Conservation (phyloP, 805 yeast genomes). For the Nematodospora valgi region DNA sequence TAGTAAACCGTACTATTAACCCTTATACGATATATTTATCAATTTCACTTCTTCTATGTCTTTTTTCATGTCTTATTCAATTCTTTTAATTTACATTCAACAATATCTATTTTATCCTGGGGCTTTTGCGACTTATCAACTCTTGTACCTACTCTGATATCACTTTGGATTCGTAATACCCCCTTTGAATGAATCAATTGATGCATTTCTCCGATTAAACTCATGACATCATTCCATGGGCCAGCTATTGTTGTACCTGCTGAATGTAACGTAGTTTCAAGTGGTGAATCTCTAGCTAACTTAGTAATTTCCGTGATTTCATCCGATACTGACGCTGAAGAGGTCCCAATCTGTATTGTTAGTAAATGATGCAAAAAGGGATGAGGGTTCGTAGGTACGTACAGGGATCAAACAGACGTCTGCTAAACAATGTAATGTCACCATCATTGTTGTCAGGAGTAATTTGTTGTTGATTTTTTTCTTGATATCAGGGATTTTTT, state of each 20-base stretch:
- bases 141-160: slow-evolving; percentile 84
- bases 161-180: slow-evolving; percentile 76
- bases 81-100: slow-evolving; percentile 44
- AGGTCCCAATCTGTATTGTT: slow-evolving; percentile 63
- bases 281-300: slow-evolving; percentile 56
- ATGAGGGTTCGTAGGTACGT: slow-evolving; percentile 29
- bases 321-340: slow-evolving; percentile 72
- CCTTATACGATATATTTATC: background rate
- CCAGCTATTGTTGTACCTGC: slow-evolving; percentile 94
- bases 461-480: background rate
- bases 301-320: slow-evolving; percentile 71
- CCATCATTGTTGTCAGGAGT: slow-evolving; percentile 16
- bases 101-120: slow-evolving; percentile 66
- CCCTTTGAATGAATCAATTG: slow-evolving; percentile 66
- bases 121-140: slow-evolving; percentile 71
- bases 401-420: slow-evolving; percentile 80
- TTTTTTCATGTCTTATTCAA: slow-evolving; percentile 4
- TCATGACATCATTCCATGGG: slow-evolving; percentile 88
- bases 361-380: slow-evolving; percentile 9
- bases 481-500: background rate
- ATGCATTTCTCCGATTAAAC: slow-evolving; percentile 73
- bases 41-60: slow-evolving; percentile 1
- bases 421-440: slow-evolving; percentile 66
- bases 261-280: slow-evolving; percentile 73
- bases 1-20: slow-evolving; percentile 4